Percentiles rank a stretch among this genome's conserved stretches.
phyloP scores from a whole-genome alignment of 768 basidiomycete species.

The Leccinum variicolor region DNA sequence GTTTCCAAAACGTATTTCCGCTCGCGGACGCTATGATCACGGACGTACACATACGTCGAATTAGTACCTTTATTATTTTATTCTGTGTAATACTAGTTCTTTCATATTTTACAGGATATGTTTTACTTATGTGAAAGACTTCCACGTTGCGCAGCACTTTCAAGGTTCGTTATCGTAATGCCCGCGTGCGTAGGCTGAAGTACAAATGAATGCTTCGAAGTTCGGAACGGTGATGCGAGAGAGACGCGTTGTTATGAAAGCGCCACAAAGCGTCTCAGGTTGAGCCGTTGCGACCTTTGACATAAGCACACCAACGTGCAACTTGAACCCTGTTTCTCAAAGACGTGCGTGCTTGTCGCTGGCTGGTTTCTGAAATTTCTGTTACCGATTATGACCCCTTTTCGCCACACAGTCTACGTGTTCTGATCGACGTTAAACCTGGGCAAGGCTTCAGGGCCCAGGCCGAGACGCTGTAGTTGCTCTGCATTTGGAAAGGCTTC shows the following conservation, averaged over 20 bases:
- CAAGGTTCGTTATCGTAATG: background rate
- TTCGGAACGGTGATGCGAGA: background rate
- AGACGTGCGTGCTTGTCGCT: too few species aligned
- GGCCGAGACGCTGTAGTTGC: too few species aligned
- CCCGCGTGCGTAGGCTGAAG: background rate
- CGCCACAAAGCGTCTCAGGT: background rate
- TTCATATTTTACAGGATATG: background rate
- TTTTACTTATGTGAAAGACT: too few species aligned
- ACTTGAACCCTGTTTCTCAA: too few species aligned
- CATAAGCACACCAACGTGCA: too few species aligned
- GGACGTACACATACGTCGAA: background rate
- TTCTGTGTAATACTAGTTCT: background rate
- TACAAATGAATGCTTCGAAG: background rate
- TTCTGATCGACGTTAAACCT: too few species aligned
- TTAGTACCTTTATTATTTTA: background rate
- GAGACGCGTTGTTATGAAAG: background rate
- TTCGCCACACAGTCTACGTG: too few species aligned
- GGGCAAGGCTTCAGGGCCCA: too few species aligned
- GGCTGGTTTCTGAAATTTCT: too few species aligned
- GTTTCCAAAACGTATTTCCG: background rate
- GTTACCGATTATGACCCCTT: too few species aligned
- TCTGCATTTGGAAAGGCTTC: too few species aligned
- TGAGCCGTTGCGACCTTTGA: too few species aligned
- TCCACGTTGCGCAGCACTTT: background rate
- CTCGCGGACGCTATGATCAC: background rate